These are phyloP conservation scores for Naganishia onofrii DNA, from an alignment of 768 basidiomycete genomes.

Conservation along the genomic window DNA sequence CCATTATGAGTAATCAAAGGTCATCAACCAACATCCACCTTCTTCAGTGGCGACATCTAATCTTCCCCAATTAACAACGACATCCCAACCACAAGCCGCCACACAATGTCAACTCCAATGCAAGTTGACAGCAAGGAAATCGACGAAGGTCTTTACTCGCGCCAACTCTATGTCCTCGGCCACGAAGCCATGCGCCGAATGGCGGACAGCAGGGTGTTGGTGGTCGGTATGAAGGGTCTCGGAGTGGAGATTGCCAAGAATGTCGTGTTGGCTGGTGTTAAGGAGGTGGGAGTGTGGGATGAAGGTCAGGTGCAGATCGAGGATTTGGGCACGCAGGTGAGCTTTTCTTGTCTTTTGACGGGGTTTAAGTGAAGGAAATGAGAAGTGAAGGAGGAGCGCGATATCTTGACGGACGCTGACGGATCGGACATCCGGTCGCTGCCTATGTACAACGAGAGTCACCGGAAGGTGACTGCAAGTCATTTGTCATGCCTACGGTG, in stretches of 20 bases:
- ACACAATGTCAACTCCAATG: constrained; percentile 30
- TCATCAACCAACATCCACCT: background rate
- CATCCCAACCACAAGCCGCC: background rate
- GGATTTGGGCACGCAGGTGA: constrained; percentile 87
- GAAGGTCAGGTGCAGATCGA: constrained; percentile 81
- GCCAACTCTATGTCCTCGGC: constrained; percentile 94
- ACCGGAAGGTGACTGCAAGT: no score
- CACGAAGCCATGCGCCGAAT: constrained; percentile 99
- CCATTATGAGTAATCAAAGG: background rate
- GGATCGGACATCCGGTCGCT: no score
- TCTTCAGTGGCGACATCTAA: background rate
- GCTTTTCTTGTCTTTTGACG: constrained; percentile 6
- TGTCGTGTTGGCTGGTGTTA: constrained; percentile 89
- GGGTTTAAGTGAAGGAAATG: no score
- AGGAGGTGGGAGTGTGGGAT: constrained; percentile 92
- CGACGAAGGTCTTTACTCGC: constrained; percentile 90
- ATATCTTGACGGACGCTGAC: no score
- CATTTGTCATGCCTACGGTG: no score
- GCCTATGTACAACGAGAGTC: no score
- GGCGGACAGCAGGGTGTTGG: constrained; percentile 90
- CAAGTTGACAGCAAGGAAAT: constrained; percentile 55
- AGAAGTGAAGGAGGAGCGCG: no score
- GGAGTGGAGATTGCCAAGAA: constrained; percentile 99
- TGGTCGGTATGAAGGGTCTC: constrained; percentile 85
- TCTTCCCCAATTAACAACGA: background rate